Evolutionary conservation across 805 yeast species (phyloP).

Genomic region (Sungouiella blattae): DNA sequence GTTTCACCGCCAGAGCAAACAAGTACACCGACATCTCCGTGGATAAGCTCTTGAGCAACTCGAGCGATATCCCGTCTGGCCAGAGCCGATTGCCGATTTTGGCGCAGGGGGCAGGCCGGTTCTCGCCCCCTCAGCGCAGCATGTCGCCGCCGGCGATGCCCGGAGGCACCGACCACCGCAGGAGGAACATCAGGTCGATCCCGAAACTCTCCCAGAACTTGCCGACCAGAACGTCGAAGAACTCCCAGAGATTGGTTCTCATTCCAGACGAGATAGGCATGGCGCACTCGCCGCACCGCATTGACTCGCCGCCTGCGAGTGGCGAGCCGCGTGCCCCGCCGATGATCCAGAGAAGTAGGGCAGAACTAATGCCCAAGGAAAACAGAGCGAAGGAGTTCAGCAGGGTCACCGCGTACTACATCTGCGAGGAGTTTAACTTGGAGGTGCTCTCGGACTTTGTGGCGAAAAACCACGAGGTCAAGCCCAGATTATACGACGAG

Average conservation of each 20-base stretch:
- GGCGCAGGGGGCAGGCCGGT: slow-evolving; percentile 8
- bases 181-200: slow-evolving; percentile 42
- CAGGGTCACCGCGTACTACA: slow-evolving; percentile 87
- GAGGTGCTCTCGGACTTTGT: slow-evolving; percentile 62
- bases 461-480: slow-evolving; percentile 68
- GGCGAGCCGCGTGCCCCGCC: slow-evolving; percentile 17
- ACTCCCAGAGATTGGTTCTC: slow-evolving; percentile 79
- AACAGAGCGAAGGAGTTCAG: slow-evolving; percentile 62
- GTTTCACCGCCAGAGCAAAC: slow-evolving; percentile 15
- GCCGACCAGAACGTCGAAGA: slow-evolving; percentile 77
- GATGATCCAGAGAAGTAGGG: slow-evolving; percentile 42
- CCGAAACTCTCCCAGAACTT: slow-evolving; percentile 54
- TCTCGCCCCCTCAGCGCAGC: slow-evolving; percentile 14
- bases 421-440: slow-evolving; percentile 78
- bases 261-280: slow-evolving; percentile 61
- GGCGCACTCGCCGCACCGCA: slow-evolving; percentile 10
- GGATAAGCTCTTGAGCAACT: slow-evolving; percentile 70
- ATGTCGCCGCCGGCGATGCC: slow-evolving; percentile 18
- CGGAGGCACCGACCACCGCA: slow-evolving; percentile 6
- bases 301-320: slow-evolving; percentile 7
- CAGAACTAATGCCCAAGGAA: slow-evolving; percentile 59
- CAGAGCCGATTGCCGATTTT: slow-evolving; percentile 45
- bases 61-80: slow-evolving; percentile 87
- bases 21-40: slow-evolving; percentile 78
- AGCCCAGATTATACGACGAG: slow-evolving; percentile 86